Evolutionary conservation across 2,329 filamentous ascomycete genomes (phyloP).

Genomic region (Escovopsis sp.): DNA sequence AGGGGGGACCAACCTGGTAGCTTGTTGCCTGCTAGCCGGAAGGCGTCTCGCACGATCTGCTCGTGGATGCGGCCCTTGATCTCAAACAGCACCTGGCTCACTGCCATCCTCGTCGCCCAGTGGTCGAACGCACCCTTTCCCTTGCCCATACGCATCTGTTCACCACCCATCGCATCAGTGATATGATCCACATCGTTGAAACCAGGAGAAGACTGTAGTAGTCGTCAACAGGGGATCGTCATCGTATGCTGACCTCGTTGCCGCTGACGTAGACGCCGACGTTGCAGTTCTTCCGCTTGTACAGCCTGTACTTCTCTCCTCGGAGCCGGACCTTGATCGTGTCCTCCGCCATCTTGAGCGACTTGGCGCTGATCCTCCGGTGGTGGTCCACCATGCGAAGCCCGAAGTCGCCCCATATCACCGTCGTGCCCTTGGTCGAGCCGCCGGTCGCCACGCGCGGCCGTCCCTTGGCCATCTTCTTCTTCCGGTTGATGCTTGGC

Average conservation of each 20-base stretch:
- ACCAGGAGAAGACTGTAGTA: too few species aligned
- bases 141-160: constrained; percentile 87
- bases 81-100: constrained; percentile 87
- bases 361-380: constrained; percentile 71
- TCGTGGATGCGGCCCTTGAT: constrained; percentile 86
- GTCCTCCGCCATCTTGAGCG: constrained; percentile 82
- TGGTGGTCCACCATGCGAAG: constrained; percentile 88
- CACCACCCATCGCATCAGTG: not conserved
- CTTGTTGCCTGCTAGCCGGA: constrained; percentile 87
- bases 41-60: constrained; percentile 84
- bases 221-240: too few species aligned
- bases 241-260: constrained; percentile 52
- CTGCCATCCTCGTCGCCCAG: constrained; percentile 80
- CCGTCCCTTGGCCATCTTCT: constrained; percentile 82
- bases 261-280: constrained; percentile 91
- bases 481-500: constrained; percentile 59
- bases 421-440: constrained; percentile 80
- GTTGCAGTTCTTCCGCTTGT: constrained; percentile 81
- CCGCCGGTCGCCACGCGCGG: constrained; percentile 81
- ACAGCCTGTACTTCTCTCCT: constrained; percentile 83
- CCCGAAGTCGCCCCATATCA: constrained; percentile 93
- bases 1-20: constrained; percentile 54
- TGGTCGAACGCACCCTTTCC: constrained; percentile 96
- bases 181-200: not conserved
- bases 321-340: constrained; percentile 79